Evolutionary conservation across 495 filamentous ascomycete genomes (phyloP).

Genomic region (Daldinia decipiens): DNA sequence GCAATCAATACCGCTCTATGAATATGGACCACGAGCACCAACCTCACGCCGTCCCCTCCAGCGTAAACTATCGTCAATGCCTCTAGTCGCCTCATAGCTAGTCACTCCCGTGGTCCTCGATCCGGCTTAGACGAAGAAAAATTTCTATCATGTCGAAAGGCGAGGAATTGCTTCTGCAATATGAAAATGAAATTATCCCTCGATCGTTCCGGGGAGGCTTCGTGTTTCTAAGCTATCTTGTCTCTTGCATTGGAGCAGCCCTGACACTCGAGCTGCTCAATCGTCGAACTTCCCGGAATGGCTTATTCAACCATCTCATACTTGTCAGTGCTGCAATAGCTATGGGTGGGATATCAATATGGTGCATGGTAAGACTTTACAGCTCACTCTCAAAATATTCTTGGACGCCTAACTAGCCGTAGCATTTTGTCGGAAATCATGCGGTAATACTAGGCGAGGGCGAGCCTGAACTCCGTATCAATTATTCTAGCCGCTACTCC

Average conservation of each 20-base stretch:
- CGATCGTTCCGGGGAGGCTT: constrained; percentile 69
- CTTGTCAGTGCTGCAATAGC: constrained; percentile 74
- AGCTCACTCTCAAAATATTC: too few relatives aligned
- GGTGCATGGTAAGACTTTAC: constrained; percentile 44
- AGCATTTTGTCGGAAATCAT: too few relatives aligned
- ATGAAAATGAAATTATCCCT: constrained; percentile 56
- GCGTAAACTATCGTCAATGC: constrained; percentile 15
- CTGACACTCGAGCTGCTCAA: constrained; percentile 87
- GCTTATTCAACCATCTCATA: constrained; percentile 77
- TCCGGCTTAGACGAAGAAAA: constrained; percentile 1
- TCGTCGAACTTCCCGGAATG: constrained; percentile 72
- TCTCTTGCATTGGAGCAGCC: constrained; percentile 79
- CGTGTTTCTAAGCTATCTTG: constrained; percentile 78
- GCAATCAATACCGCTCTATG: neutral
- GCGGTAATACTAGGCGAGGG: too few relatives aligned
- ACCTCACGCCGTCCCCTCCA: neutral
- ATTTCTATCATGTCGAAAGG: constrained; percentile 34
- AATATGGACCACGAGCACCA: constrained; percentile 3
- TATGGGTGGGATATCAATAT: constrained; percentile 86
- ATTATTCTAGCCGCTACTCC: too few relatives aligned
- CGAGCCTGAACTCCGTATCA: too few relatives aligned
- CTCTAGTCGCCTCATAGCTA: constrained; percentile 2
- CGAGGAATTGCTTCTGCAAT: too few relatives aligned
- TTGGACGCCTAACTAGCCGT: too few relatives aligned
- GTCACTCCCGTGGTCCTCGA: constrained; percentile 18